Evolutionary conservation across 2,329 filamentous ascomycete genomes (phyloP).

Genomic region (Microascus cirrosus): DNA sequence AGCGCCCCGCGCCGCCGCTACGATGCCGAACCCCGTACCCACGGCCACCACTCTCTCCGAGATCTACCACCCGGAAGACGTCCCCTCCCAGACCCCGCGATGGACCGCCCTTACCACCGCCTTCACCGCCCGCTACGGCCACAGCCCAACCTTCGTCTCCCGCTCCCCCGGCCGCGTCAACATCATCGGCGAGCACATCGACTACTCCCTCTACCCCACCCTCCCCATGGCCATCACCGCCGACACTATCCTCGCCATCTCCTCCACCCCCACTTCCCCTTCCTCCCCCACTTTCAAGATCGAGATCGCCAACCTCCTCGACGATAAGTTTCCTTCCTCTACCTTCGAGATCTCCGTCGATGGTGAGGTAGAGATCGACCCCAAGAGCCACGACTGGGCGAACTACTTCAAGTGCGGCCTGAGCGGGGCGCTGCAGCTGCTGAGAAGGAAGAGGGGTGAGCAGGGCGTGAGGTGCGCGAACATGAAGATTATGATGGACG

Average conservation of each 20-base stretch:
- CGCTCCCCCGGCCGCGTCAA: slow-evolving; percentile 92
- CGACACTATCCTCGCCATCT: slow-evolving; percentile 80
- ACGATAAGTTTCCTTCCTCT: slow-evolving; percentile 61
- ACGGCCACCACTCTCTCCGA: slow-evolving; percentile 63
- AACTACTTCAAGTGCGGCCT: slow-evolving; percentile 98
- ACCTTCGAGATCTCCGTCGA: slow-evolving; percentile 58
- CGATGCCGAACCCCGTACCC: slow-evolving; percentile 45
- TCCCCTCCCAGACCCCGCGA: slow-evolving; percentile 55
- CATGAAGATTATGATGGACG: slow-evolving; percentile 85
- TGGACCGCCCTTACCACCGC: slow-evolving; percentile 64
- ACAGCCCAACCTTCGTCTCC: slow-evolving; percentile 67
- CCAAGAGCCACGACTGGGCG: slow-evolving; percentile 81
- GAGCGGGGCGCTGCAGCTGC: slow-evolving; percentile 65
- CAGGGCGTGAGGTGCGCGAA: slow-evolving; percentile 52
- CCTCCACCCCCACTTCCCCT: slow-evolving; percentile 35
- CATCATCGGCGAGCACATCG: slow-evolving; percentile 98
- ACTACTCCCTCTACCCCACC: slow-evolving; percentile 94
- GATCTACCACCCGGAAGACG: slow-evolving; percentile 70
- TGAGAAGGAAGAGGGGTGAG: slow-evolving; percentile 52
- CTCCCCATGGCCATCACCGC: slow-evolving; percentile 91
- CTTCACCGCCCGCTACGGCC: slow-evolving; percentile 62
- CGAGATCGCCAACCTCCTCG: slow-evolving; percentile 69
- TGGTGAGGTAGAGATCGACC: slow-evolving; percentile 66
- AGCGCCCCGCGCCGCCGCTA: background rate
- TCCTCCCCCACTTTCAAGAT: slow-evolving; percentile 47